Evolutionary conservation across 2,329 filamentous ascomycete genomes (phyloP).

Genomic region (Colletotrichum sp.): DNA sequence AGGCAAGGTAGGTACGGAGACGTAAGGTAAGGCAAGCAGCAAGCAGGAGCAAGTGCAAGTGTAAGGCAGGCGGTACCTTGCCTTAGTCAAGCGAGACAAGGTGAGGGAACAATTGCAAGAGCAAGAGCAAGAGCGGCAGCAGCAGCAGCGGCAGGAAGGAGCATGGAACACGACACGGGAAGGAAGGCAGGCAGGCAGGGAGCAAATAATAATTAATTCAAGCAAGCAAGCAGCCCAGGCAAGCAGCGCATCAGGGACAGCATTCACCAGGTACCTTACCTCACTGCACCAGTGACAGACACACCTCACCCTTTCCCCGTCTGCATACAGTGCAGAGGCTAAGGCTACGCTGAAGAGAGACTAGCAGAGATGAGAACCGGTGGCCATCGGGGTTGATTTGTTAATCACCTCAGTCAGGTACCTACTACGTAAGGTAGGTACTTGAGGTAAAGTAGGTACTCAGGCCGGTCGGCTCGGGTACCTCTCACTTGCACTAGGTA

Average conservation of each 20-base stretch:
- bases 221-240: background rate
- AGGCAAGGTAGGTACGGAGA: background rate
- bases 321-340: background rate
- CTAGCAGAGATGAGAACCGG: background rate
- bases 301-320: background rate
- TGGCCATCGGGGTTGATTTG: background rate
- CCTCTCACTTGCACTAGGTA: background rate
- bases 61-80: background rate
- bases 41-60: background rate
- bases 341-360: background rate
- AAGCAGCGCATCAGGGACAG: background rate
- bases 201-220: background rate
- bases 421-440: background rate
- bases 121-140: background rate
- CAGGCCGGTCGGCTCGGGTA: background rate
- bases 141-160: background rate
- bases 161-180: background rate
- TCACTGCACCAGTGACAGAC: background rate
- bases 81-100: background rate
- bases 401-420: background rate
- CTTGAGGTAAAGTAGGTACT: background rate
- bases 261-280: background rate
- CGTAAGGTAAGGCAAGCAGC: background rate
- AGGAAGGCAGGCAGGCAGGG: background rate
- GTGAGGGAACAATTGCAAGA: background rate